These are phyloP conservation scores for Selaginella tamariscina DNA, from an alignment of 75 land plant species.

Conservation along the genomic window DNA sequence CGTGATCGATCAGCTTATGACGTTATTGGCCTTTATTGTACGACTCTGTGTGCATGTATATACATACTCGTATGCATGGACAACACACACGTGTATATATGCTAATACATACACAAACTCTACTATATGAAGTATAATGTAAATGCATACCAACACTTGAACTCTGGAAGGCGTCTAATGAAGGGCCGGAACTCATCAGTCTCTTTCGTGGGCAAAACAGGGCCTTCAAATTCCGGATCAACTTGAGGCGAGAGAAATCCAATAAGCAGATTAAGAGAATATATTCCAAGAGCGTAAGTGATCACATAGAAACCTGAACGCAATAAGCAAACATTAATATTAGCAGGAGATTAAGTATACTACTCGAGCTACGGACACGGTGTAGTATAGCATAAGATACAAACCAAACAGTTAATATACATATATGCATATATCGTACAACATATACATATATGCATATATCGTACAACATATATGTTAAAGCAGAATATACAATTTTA, in stretches of 20 bases:
- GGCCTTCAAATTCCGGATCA: conserved; percentile 62
- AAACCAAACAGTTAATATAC: too few species aligned
- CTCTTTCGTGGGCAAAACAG: conserved; percentile 52
- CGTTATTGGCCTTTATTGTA: not conserved
- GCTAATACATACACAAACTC: not conserved
- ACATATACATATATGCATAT: too few species aligned
- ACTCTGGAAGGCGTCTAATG: conserved; percentile 51
- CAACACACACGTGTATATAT: not conserved
- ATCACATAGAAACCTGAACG: conserved; percentile 70
- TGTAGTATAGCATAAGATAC: too few species aligned
- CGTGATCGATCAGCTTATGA: not conserved
- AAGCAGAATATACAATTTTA: too few species aligned
- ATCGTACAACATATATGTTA: too few species aligned
- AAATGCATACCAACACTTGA: conserved; percentile 45
- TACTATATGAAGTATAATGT: not conserved
- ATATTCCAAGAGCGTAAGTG: conserved; percentile 65
- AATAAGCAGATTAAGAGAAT: conserved; percentile 55
- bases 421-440: too few species aligned
- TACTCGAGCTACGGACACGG: too few species aligned
- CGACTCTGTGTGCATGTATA: too few species aligned
- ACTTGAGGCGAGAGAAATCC: conserved; percentile 67
- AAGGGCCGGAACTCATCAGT: conserved; percentile 63
- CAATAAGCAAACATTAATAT: too few species aligned
- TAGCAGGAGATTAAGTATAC: too few species aligned
- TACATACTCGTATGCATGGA: too few species aligned